Evolutionary conservation across 495 filamentous ascomycete species (phyloP).

Genomic region (Hypoxylon lienhwacheense): DNA sequence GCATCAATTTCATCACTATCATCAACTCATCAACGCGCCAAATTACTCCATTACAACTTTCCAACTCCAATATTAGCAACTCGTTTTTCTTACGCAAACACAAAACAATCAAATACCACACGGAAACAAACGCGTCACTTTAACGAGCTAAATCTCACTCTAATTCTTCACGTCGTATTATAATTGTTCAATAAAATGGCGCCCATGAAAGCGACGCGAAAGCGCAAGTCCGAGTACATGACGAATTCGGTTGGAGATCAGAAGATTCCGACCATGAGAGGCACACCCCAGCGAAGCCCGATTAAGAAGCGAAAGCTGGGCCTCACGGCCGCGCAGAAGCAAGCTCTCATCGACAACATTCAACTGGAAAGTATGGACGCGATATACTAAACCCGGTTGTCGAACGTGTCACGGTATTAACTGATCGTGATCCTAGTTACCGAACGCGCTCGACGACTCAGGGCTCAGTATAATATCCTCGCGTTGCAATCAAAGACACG

Average conservation of each 20-base stretch:
- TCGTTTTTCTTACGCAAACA: conserved; percentile 14
- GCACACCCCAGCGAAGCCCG: conserved; percentile 55
- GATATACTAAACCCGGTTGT: background rate
- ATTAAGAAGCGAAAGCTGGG: conserved; percentile 60
- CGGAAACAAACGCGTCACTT: conserved; percentile 20
- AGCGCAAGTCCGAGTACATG: conserved; percentile 62
- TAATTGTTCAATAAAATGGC: conserved; percentile 50
- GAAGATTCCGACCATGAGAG: conserved; percentile 46
- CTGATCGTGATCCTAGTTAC: conserved; percentile 63
- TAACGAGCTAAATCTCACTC: no score
- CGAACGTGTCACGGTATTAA: conserved; percentile 1
- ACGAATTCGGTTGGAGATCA: conserved; percentile 41
- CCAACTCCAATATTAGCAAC: conserved; percentile 8
- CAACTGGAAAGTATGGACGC: conserved; percentile 80
- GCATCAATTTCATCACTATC: conserved; percentile 15
- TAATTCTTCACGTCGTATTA: background rate
- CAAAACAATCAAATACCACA: conserved; percentile 2
- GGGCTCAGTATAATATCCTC: conserved; percentile 86
- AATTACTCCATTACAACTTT: conserved; percentile 17
- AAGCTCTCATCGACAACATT: conserved; percentile 87
- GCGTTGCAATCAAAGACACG: conserved; percentile 80
- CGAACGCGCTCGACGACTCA: conserved; percentile 86
- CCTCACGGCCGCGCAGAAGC: conserved; percentile 79
- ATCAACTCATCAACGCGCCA: conserved; percentile 27
- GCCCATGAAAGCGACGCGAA: conserved; percentile 51